A percentile compares a stretch with the other conserved stretches of the same genome.
Evolutionary conservation across 345 rosid species (phyloP).

Genomic region (Heritiera littoralis): DNA sequence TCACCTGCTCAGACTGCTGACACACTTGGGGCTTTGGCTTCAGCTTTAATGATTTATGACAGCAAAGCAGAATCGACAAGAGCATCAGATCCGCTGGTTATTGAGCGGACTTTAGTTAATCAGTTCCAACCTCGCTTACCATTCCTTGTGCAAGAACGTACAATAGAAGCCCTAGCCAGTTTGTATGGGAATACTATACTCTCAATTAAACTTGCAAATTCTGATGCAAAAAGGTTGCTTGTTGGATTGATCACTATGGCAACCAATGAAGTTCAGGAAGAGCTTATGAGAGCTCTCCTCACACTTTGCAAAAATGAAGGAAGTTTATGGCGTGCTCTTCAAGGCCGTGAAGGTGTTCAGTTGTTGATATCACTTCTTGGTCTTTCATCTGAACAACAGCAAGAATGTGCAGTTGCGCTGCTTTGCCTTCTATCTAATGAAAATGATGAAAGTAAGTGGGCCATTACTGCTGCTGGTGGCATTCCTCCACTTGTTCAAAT

Average conservation of each 20-base stretch:
- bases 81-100: conserved; percentile 70
- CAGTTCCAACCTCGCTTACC: conserved; percentile 88
- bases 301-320: conserved; percentile 83
- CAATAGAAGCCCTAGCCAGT: conserved; percentile 98
- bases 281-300: conserved; percentile 86
- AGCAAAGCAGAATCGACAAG: conserved; percentile 78
- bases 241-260: conserved; percentile 99
- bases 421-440: conserved; percentile 90
- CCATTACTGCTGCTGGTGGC: conserved; percentile 99
- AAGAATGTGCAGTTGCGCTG: conserved; percentile 99
- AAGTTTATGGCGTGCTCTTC: conserved; percentile 91
- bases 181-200: conserved; percentile 89
- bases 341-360: conserved; percentile 99
- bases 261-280: conserved; percentile 89
- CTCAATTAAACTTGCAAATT: conserved; percentile 68
- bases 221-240: conserved; percentile 94
- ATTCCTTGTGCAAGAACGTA: conserved; percentile 96
- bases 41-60: conserved; percentile 99
- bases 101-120: conserved; percentile 85
- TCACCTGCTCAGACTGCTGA: conserved; percentile 95
- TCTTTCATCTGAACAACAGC: conserved; percentile 98
- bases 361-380: conserved; percentile 97
- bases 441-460: conserved; percentile 99
- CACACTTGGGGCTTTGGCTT: conserved; percentile 97
- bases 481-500: conserved; percentile 99